A percentile compares a stretch with the other conserved stretches of the same genome.
These are phyloP conservation scores for Limnanthes douglasii DNA, from an alignment of 345 rosid genomes.

Conservation along the genomic window DNA sequence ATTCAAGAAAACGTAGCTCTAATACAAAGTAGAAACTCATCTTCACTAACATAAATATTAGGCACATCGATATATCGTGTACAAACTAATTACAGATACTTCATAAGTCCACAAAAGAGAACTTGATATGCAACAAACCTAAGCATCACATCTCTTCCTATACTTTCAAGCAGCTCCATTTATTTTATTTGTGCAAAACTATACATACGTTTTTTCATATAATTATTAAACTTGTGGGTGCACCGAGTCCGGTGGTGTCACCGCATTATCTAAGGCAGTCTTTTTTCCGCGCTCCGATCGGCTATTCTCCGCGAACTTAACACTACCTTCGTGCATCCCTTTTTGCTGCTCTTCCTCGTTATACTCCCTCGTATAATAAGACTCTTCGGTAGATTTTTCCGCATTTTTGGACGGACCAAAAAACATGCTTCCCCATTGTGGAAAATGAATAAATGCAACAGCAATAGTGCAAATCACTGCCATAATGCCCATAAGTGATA, in stretches of 20 bases:
- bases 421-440: constrained; percentile 72
- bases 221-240: too few species aligned
- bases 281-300: constrained; percentile 49
- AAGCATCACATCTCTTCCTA: too few species aligned
- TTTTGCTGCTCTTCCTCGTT: constrained; percentile 41
- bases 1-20: too few species aligned
- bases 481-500: constrained; percentile 54
- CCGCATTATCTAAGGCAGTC: constrained; percentile 9
- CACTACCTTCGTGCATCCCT: constrained; percentile 42
- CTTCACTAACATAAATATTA: too few species aligned
- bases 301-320: constrained; percentile 57
- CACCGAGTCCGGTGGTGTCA: constrained; percentile 22
- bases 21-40: too few species aligned
- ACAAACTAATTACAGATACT: too few species aligned
- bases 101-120: too few species aligned
- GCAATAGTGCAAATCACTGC: constrained; percentile 40
- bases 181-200: too few species aligned
- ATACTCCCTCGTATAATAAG: constrained; percentile 45
- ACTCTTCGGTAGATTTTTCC: constrained; percentile 30
- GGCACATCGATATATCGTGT: too few species aligned
- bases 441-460: constrained; percentile 44
- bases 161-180: too few species aligned
- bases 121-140: too few species aligned
- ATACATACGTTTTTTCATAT: too few species aligned
- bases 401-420: constrained; percentile 29